Evolutionary conservation across 2,329 filamentous ascomycete genomes (phyloP).

Genomic region (Elsinoe australis): DNA sequence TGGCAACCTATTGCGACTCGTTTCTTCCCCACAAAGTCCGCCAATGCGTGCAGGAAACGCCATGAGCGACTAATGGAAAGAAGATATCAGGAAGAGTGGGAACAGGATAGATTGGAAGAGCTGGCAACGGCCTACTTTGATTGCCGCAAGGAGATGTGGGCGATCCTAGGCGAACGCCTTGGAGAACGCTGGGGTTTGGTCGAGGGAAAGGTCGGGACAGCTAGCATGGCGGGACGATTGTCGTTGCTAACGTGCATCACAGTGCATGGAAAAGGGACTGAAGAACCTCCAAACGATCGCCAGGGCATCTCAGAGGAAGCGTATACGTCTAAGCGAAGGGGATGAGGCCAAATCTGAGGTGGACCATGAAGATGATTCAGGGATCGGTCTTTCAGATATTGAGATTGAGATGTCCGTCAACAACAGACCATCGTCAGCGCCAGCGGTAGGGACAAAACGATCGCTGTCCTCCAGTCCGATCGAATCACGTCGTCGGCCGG

Average conservation of each 20-base stretch:
- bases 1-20: conserved; percentile 72
- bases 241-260: conserved; percentile 27
- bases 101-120: conserved; percentile 63
- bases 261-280: conserved; percentile 79
- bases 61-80: conserved; percentile 79
- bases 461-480: conserved; percentile 10
- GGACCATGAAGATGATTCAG: conserved; percentile 57
- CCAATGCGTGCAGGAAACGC: conserved; percentile 82
- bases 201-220: conserved; percentile 66
- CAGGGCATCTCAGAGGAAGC: conserved; percentile 56
- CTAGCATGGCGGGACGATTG: neutral
- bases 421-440: conserved; percentile 17
- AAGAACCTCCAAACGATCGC: conserved; percentile 69
- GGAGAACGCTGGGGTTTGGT: conserved; percentile 57
- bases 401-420: conserved; percentile 31
- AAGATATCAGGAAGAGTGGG: conserved; percentile 66
- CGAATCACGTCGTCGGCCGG: conserved; percentile 28
- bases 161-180: conserved; percentile 56
- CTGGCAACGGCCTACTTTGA: conserved; percentile 73
- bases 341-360: conserved; percentile 32
- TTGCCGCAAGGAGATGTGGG: conserved; percentile 76
- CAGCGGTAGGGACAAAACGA: neutral
- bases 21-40: conserved; percentile 67
- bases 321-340: conserved; percentile 41
- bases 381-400: conserved; percentile 51